Evolutionary conservation across 306 rosid genomes (phyloP), one percentile per base, ranked within the genome.

Genomic region (Dryas drummondii): DNA sequence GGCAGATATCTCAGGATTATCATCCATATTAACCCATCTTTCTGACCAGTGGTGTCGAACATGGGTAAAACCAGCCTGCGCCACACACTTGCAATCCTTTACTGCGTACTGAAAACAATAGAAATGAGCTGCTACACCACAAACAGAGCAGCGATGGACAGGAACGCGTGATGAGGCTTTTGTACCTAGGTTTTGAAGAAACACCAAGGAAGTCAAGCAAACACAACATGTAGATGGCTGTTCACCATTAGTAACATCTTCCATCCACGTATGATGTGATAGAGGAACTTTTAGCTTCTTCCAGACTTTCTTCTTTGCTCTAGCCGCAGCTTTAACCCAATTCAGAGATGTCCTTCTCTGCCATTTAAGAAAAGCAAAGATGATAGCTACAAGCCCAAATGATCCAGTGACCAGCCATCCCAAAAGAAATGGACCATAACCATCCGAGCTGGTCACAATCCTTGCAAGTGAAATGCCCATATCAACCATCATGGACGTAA

Each of bases 91-190:
- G 73, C 96, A 90, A 80, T 90, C 96, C 77, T 85, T 86, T 76
- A 85, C 84, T 42, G 96, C 89, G 49, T 47, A 84, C 78, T 71
- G 88, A 59, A 89, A 88, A 84, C 96, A 90, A 66, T 66, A 77
- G 75, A 81, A 90, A 90, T 90, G 96, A 78, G 96, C 92, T 50
- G 91, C 96, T 2, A 83, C 96, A 45, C 96, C 96, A 74, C 96
- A 90, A 78, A 90, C 96, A 26, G 90, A 82, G 90, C 96, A 90
- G 68, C 85, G 96, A 71, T 90, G 96, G 69, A 88, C 82, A 81
- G 89, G 91, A 76, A 79, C 79, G 40, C 63, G 78, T 0, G 73
- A 83, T 13, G 83, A 57, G 37, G 84, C 81, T 78, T 89, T 81
- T 75, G 92, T 65, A 9, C 89, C 88, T 70, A 87, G 56, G 83